These are phyloP conservation scores for Coemansia furcata DNA, from an alignment of 192 early-diverging fungal genomes.

Conservation along the genomic window DNA sequence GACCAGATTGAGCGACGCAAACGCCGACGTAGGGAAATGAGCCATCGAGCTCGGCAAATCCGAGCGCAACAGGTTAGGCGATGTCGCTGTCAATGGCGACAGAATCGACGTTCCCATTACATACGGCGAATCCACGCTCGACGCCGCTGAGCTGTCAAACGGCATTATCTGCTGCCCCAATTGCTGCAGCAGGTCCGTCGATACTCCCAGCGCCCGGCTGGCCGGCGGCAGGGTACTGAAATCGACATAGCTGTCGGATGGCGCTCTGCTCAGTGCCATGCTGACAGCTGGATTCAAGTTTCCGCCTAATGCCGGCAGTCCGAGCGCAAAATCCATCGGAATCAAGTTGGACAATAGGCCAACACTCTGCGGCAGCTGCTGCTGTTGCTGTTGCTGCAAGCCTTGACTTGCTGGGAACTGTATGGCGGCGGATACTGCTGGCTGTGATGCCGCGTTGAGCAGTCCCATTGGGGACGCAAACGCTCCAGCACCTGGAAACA, in stretches of 20 bases:
- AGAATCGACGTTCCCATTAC: constrained; percentile 1
- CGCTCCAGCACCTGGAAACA: not conserved
- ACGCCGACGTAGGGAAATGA: constrained; percentile 37
- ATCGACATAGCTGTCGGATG: constrained; percentile 2
- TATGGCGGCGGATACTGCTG: not conserved
- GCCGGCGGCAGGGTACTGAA: constrained; percentile 3
- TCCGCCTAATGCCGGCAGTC: constrained; percentile 21
- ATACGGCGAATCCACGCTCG: not conserved
- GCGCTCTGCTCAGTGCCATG: not conserved
- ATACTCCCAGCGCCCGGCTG: constrained; percentile 2
- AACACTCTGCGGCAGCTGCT: not conserved
- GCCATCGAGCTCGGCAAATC: constrained; percentile 15
- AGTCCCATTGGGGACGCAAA: constrained; percentile 1
- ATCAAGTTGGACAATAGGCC: constrained; percentile 21
- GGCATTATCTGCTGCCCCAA: constrained; percentile 22
- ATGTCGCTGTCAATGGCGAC: constrained; percentile 26
- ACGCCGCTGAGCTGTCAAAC: not conserved
- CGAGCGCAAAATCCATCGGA: constrained; percentile 51
- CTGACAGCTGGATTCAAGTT: constrained; percentile 4
- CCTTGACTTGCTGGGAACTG: constrained; percentile 4
- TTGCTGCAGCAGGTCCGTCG: constrained; percentile 38
- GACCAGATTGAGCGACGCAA: constrained; percentile 47
- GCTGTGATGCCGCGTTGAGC: not conserved
- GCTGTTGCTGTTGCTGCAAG: constrained; percentile 8
- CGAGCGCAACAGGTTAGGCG: constrained; percentile 28